Evolutionary conservation across 2,329 filamentous ascomycete genomes (phyloP), one percentile per base, ranked within the genome.

Genomic region (Ceratocystis colombiana): DNA sequence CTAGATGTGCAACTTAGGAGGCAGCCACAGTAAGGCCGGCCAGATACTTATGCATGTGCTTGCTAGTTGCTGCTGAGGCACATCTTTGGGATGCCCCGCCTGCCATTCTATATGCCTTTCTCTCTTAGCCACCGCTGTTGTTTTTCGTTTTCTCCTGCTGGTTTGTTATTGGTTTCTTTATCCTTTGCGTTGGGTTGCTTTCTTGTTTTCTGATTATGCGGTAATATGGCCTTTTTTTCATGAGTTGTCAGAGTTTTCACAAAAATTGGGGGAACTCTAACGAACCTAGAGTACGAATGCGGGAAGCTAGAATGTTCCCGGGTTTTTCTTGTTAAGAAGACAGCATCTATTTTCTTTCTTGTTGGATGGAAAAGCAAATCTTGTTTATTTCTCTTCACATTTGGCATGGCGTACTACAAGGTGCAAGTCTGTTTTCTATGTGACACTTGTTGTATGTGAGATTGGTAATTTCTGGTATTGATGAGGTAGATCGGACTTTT

Each of bases 171-270:
- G 37, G 37, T 15, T 41, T 55, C 30, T 44, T 57, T 59, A 59
- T 59, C 10, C 37, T 25, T 57, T 57, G 20, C 25, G 33, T 45
- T 48, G 48, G 17, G 25, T 48, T 66, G 46, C 63, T 63, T 44
- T 15, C 57, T 64, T 41, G 37, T 41, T 53, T 67, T 50, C 30
- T 62, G 55, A 44, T 41, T 61, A 22, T 67, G 55, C 59, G 44
- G 50, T 44, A 44, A 53, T 67, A 57, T 66, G 45, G 59, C 46
- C 37, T 15, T 41, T 62, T 55, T 55, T 66, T 55, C 33, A 63
- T 30, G 61, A 63, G 48, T 63, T 46, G 55, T 12, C 50, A 61
- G 57, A 59, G 65, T 30, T 45, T 64, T 22, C 20, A 50, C 28
- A 44, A 64, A 64, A 64, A 2, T 57, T 64, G 10, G 50, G 15